phyloP scores from a whole-genome alignment of 306 rosid species.

The Trichosanthes truncata region DNA sequence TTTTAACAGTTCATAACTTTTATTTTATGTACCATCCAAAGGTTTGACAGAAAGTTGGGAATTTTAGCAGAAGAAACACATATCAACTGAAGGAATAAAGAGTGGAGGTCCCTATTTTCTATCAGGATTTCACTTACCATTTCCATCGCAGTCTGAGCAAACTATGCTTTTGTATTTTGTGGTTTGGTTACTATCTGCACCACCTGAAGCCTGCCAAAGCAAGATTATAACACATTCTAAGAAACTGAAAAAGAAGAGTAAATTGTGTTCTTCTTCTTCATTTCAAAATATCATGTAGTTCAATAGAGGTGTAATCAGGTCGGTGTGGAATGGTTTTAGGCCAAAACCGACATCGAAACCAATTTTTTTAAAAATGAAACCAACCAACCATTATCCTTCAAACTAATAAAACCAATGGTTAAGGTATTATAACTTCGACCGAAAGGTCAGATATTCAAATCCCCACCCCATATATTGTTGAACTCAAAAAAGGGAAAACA shows the following conservation, averaged over 20 bases:
- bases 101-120: background rate
- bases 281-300: background rate
- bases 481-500: background rate
- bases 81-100: background rate
- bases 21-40: background rate
- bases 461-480: background rate
- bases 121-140: conserved; percentile 45
- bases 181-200: conserved; percentile 17
- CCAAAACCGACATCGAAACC: background rate
- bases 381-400: background rate
- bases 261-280: background rate
- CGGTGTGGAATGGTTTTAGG: background rate
- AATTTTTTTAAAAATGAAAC: background rate
- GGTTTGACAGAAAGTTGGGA: background rate
- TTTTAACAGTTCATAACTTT: background rate
- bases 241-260: background rate
- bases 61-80: conserved; percentile 1
- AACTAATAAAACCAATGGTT: background rate
- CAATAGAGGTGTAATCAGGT: background rate
- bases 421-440: background rate
- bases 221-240: conserved; percentile 1
- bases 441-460: background rate
- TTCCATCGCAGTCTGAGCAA: conserved; percentile 76
- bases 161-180: conserved; percentile 47
- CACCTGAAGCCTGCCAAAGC: conserved; percentile 60